Evolutionary conservation across 2,329 filamentous ascomycete genomes (phyloP).

Genomic region (Stachybotrys elegans): DNA sequence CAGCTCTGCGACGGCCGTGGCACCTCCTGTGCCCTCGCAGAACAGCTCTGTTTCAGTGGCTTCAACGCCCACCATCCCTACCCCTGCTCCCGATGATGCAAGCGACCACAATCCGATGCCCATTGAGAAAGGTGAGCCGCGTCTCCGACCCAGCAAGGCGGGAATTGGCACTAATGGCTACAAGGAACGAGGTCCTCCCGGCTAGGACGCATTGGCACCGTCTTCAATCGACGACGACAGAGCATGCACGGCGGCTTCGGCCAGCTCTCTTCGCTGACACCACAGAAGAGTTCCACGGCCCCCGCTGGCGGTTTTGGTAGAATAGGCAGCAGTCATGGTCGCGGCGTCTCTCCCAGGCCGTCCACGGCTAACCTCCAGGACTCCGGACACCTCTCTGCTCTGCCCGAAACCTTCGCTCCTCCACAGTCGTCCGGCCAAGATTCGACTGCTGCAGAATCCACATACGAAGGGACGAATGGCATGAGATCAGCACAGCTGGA

Average conservation of each 20-base stretch:
- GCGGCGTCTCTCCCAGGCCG: slow-evolving; percentile 47
- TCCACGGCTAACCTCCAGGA: slow-evolving; percentile 57
- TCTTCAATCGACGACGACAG: slow-evolving; percentile 58
- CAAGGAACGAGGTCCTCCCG: slow-evolving; percentile 22
- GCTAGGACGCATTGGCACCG: slow-evolving; percentile 61
- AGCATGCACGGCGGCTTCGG: slow-evolving; percentile 61
- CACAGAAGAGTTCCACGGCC: slow-evolving; percentile 40
- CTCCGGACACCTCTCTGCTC: slow-evolving; percentile 48
- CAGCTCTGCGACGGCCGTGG: slow-evolving; percentile 14
- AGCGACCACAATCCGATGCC: slow-evolving; percentile 38
- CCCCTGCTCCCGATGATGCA: slow-evolving; percentile 20
- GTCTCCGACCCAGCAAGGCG: slow-evolving; percentile 37
- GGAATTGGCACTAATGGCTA: slow-evolving; percentile 1
- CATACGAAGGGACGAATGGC: slow-evolving; percentile 43
- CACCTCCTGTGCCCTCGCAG: slow-evolving; percentile 16
- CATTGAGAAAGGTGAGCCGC: slow-evolving; percentile 23
- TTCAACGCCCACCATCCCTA: background rate
- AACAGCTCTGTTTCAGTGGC: background rate
- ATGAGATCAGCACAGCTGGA: slow-evolving; percentile 26
- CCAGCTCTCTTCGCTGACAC: slow-evolving; percentile 38
- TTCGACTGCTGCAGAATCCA: slow-evolving; percentile 15
- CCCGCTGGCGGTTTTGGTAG: slow-evolving; percentile 50
- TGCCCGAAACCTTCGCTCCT: slow-evolving; percentile 51
- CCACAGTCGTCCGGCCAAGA: slow-evolving; percentile 23
- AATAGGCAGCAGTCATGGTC: slow-evolving; percentile 59